Conservation (phyloP, 768 basidiomycete genomes). For the Amanita phalloides region DNA sequence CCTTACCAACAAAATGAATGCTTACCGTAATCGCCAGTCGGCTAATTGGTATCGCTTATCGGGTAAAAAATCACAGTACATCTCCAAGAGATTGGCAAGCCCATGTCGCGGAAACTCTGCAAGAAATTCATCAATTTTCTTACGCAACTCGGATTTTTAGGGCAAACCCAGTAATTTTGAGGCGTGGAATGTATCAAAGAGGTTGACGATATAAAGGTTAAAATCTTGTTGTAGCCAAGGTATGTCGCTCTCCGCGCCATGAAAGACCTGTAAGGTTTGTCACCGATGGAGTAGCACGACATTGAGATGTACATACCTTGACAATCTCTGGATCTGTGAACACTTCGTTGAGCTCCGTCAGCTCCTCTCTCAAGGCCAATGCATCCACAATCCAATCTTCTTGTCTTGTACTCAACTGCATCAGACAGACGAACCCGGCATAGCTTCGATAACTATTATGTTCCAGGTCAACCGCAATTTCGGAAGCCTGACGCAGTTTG, state of each 20-base stretch:
- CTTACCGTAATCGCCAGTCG: slow-evolving; percentile 90
- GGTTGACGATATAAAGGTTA: slow-evolving; percentile 83
- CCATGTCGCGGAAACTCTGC: slow-evolving; percentile 77
- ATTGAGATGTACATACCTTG: slow-evolving; percentile 43
- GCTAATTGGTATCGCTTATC: slow-evolving; percentile 97
- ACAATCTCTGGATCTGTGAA: slow-evolving; percentile 78
- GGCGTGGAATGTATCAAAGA: slow-evolving; percentile 98
- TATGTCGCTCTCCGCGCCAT: slow-evolving; percentile 91
- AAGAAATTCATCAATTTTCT: not conserved
- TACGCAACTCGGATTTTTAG: no score
- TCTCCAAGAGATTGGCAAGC: slow-evolving; percentile 73
- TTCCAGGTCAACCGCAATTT: slow-evolving; percentile 92
- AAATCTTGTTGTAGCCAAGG: slow-evolving; percentile 97
- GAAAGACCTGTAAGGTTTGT: slow-evolving; percentile 55
- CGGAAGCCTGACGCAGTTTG: slow-evolving; percentile 50
- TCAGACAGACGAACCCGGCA: slow-evolving; percentile 81
- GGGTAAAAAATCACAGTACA: slow-evolving; percentile 82
- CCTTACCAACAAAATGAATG: not conserved
- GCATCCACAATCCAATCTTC: slow-evolving; percentile 86
- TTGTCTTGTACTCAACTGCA: slow-evolving; percentile 81
- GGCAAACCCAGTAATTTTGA: slow-evolving; percentile 66
- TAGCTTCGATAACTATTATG: slow-evolving; percentile 86
- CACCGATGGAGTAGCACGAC: not conserved
- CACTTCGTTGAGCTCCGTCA: slow-evolving; percentile 69
- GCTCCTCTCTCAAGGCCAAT: slow-evolving; percentile 60